Evolutionary conservation across 2,329 filamentous ascomycete genomes (phyloP).

Genomic region (Parastagonospora nodorum): DNA sequence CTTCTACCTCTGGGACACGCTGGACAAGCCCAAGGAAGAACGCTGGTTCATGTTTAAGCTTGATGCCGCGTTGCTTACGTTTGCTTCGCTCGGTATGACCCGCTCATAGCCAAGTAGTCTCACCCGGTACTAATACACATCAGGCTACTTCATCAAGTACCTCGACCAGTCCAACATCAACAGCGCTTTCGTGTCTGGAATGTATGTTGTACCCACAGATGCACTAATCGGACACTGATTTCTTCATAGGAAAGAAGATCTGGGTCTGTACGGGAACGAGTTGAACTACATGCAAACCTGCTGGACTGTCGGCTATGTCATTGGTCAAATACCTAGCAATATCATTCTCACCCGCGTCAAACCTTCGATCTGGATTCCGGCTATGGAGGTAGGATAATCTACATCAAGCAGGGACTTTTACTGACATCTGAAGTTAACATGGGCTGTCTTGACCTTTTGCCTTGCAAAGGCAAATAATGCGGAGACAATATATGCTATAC

Average conservation of each 20-base stretch:
- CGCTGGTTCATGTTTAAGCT: slow-evolving; percentile 56
- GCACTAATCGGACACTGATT: background rate
- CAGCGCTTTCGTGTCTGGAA: slow-evolving; percentile 37
- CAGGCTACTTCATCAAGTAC: slow-evolving; percentile 59
- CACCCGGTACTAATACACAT: background rate
- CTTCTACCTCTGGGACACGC: slow-evolving; percentile 59
- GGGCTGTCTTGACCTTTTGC: slow-evolving; percentile 56
- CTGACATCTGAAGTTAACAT: slow-evolving; percentile 45
- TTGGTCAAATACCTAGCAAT: slow-evolving; percentile 59
- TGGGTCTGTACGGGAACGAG: slow-evolving; percentile 59
- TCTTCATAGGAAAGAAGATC: slow-evolving; percentile 56
- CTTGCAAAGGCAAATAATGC: slow-evolving; percentile 49
- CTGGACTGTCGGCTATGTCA: slow-evolving; percentile 66
- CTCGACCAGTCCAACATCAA: slow-evolving; percentile 52
- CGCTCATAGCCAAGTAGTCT: background rate
- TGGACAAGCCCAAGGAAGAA: slow-evolving; percentile 58
- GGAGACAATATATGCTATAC: slow-evolving; percentile 53
- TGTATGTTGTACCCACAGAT: slow-evolving; percentile 15
- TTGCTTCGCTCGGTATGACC: slow-evolving; percentile 49
- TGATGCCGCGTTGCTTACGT: slow-evolving; percentile 55
- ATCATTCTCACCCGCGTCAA: slow-evolving; percentile 56
- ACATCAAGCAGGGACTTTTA: too few species aligned
- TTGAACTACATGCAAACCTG: slow-evolving; percentile 61
- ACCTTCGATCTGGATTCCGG: slow-evolving; percentile 56
- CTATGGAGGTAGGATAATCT: slow-evolving; percentile 51